Percentiles rank a stretch among this genome's conserved stretches.
Evolutionary conservation across 345 rosid genomes (phyloP).

Genomic region (Camelina neglecta): DNA sequence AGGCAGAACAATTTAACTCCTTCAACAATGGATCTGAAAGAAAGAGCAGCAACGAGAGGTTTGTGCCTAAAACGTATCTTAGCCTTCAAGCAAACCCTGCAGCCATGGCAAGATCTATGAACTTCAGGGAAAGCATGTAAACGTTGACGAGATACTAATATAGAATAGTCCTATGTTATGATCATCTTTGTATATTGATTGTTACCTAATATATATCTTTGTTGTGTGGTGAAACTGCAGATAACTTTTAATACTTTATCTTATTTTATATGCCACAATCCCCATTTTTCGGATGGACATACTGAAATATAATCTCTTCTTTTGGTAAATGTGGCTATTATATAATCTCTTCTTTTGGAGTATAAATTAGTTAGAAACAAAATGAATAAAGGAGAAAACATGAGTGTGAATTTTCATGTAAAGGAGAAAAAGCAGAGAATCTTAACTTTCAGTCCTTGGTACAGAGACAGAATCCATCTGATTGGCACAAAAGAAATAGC

Average conservation of each 20-base stretch:
- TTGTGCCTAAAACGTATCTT: slow-evolving; percentile 41
- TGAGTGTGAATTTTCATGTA: slow-evolving; percentile 17
- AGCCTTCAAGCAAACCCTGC: slow-evolving; percentile 74
- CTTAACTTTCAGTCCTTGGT: slow-evolving; percentile 10
- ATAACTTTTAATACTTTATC: slow-evolving; percentile 8
- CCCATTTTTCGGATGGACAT: slow-evolving; percentile 10
- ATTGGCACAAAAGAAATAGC: neutral
- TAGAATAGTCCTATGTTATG: neutral
- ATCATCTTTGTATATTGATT: slow-evolving; percentile 20
- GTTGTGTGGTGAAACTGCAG: slow-evolving; percentile 19
- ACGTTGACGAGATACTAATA: neutral
- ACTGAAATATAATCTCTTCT: slow-evolving; percentile 15
- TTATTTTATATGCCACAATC: slow-evolving; percentile 17
- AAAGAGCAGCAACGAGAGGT: slow-evolving; percentile 37
- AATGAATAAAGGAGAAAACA: slow-evolving; percentile 1
- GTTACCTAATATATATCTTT: slow-evolving; percentile 18
- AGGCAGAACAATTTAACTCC: slow-evolving; percentile 43
- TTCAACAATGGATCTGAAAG: slow-evolving; percentile 49
- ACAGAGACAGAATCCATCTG: slow-evolving; percentile 6
- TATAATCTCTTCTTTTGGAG: slow-evolving; percentile 13
- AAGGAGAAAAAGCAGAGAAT: slow-evolving; percentile 32
- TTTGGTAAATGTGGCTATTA: slow-evolving; percentile 6
- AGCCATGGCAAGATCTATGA: slow-evolving; percentile 67
- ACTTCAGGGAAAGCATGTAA: slow-evolving; percentile 62
- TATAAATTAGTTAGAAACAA: neutral